Conservation (phyloP, 2,329 filamentous ascomycete species). For the Arthroderma sp. region DNA sequence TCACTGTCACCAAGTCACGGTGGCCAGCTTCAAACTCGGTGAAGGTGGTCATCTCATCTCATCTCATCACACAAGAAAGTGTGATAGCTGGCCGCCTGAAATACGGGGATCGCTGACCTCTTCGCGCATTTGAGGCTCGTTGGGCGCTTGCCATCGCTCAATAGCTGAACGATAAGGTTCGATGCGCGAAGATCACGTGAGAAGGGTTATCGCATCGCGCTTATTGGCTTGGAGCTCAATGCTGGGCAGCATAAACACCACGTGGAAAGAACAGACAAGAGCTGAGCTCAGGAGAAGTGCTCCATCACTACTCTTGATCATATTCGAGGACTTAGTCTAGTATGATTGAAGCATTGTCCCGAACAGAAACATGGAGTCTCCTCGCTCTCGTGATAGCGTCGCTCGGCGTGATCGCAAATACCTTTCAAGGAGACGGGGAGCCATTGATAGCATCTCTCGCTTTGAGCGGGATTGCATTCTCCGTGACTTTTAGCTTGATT, state of each 20-base stretch:
- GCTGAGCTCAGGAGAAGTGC: too few species aligned
- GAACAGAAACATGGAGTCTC: slow-evolving; percentile 43
- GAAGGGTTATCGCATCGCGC: too few species aligned
- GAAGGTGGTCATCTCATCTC: slow-evolving; percentile 22
- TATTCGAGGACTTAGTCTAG: neutral
- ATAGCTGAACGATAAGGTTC: too few species aligned
- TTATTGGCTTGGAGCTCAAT: too few species aligned
- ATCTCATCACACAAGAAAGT: neutral
- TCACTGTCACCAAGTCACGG: slow-evolving; percentile 60
- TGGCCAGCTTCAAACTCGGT: slow-evolving; percentile 34
- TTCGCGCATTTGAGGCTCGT: neutral
- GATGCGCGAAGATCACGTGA: too few species aligned
- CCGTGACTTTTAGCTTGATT: slow-evolving; percentile 71
- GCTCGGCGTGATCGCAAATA: slow-evolving; percentile 55
- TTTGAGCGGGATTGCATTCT: slow-evolving; percentile 73
- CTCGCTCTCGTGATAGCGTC: slow-evolving; percentile 55
- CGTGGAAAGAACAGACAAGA: too few species aligned
- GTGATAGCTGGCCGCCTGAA: too few species aligned
- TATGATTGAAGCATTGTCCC: slow-evolving; percentile 34
- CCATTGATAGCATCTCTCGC: slow-evolving; percentile 80
- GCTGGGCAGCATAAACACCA: too few species aligned
- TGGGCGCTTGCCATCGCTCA: too few species aligned
- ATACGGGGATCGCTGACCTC: neutral
- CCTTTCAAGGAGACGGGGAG: slow-evolving; percentile 72
- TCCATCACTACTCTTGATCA: too few species aligned